Conservation (phyloP, 1,284 basidiomycete genomes). For the Irpex lacteus region DNA sequence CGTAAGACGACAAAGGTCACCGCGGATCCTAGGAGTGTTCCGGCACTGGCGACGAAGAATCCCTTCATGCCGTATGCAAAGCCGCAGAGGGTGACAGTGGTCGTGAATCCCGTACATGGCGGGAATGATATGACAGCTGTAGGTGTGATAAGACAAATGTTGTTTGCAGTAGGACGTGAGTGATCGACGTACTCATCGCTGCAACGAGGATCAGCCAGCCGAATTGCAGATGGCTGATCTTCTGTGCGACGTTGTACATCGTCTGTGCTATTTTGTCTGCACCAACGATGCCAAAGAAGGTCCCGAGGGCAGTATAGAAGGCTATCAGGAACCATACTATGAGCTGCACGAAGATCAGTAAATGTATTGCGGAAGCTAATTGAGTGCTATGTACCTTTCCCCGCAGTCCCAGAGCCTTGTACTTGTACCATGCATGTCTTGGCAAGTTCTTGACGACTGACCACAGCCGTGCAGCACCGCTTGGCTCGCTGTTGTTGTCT, state of each 20-base stretch:
- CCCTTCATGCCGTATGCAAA: constrained; percentile 82
- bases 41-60: constrained; percentile 60
- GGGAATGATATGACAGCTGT: constrained; percentile 71
- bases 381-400: constrained; percentile 14
- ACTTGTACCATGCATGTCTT: constrained; percentile 11
- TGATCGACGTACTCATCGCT: constrained; percentile 45
- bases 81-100: constrained; percentile 63
- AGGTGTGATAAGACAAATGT: not conserved
- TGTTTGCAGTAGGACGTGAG: not conserved
- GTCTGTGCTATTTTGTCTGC: constrained; percentile 66
- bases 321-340: constrained; percentile 42
- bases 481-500: not conserved
- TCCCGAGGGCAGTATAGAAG: constrained; percentile 43
- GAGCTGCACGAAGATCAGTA: constrained; percentile 22
- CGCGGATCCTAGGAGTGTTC: constrained; percentile 63
- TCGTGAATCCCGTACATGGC: constrained; percentile 77
- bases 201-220: constrained; percentile 61
- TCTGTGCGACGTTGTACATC: constrained; percentile 66
- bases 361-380: not conserved
- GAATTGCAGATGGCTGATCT: constrained; percentile 53
- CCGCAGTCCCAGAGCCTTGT: constrained; percentile 17
- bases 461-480: constrained; percentile 11
- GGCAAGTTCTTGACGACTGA: constrained; percentile 12
- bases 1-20: constrained; percentile 64
- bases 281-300: constrained; percentile 49